phyloP scores from a whole-genome alignment of 371 early-diverging fungal genomes.

The Mortierella sp. region DNA sequence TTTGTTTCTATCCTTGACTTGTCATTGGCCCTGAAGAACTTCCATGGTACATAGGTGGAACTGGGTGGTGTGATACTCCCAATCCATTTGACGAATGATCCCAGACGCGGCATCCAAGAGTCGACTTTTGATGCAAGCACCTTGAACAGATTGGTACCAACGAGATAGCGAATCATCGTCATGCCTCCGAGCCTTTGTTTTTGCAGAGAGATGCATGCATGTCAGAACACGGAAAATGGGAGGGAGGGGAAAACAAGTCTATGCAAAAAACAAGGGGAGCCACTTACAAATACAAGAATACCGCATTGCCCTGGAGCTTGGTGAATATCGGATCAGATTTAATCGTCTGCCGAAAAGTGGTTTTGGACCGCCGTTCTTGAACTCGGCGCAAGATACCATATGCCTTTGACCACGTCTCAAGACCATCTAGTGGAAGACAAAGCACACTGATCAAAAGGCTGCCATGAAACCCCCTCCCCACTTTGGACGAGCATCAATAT shows the following conservation, averaged over 20 bases:
- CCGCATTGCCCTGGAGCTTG: conserved; percentile 6
- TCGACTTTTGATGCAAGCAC: conserved; percentile 1
- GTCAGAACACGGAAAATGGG: neutral
- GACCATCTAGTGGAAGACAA: neutral
- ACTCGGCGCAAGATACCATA: conserved; percentile 10
- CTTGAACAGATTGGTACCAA: conserved; percentile 7
- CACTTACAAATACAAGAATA: conserved; percentile 20
- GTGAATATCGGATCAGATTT: conserved; percentile 1
- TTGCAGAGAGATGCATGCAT: neutral
- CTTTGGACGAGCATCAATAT: no score
- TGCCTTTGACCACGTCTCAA: conserved; percentile 11
- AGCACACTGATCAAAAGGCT: no score
- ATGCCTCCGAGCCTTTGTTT: conserved; percentile 8
- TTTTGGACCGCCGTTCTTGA: conserved; percentile 5
- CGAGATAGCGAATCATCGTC: conserved; percentile 12
- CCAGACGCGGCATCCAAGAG: conserved; percentile 1
- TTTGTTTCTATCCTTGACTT: neutral
- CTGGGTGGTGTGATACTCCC: conserved; percentile 1
- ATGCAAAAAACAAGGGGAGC: neutral
- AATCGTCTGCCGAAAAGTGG: neutral
- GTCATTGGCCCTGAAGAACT: neutral
- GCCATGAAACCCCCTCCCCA: no score
- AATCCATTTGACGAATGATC: conserved; percentile 13
- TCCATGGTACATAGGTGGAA: conserved; percentile 13
- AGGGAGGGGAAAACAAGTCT: neutral